These are phyloP conservation scores for Pleurotus salmoneostramineus DNA, from an alignment of 768 basidiomycete species.

Conservation along the genomic window DNA sequence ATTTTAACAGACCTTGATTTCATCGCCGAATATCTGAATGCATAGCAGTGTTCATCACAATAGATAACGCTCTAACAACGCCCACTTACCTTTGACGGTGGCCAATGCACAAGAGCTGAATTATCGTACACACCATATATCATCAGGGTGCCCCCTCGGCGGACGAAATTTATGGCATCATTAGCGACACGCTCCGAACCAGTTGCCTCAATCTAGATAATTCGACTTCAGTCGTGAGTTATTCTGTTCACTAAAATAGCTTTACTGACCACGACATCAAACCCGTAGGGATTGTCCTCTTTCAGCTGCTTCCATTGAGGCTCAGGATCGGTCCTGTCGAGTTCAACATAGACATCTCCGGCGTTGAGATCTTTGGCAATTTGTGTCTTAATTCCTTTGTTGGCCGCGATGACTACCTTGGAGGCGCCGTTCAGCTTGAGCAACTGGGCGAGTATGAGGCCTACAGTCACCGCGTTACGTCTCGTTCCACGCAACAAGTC, in stretches of 20 bases:
- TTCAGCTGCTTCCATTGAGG: conserved; percentile 68
- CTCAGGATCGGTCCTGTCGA: conserved; percentile 60
- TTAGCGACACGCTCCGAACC: conserved; percentile 71
- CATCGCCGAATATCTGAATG: conserved; percentile 8
- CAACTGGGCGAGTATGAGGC: conserved; percentile 73
- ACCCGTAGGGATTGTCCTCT: conserved; percentile 69
- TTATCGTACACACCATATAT: conserved; percentile 78
- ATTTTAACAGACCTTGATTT: conserved; percentile 10
- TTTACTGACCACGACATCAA: conserved; percentile 4
- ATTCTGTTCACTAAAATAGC: no score
- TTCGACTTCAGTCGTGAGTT: conserved; percentile 1
- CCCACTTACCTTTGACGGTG: conserved; percentile 64
- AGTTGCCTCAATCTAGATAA: conserved; percentile 54
- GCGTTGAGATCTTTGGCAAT: conserved; percentile 66
- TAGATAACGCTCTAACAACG: background rate
- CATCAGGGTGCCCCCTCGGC: conserved; percentile 66
- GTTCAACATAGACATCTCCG: conserved; percentile 72
- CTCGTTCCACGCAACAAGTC: no score
- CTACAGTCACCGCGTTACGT: background rate
- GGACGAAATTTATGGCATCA: conserved; percentile 71
- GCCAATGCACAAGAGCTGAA: conserved; percentile 64
- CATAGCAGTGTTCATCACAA: background rate
- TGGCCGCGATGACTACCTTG: conserved; percentile 67
- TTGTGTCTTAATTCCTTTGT: conserved; percentile 76
- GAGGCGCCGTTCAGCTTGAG: conserved; percentile 73